Evolutionary conservation across 202 grass and related monocot species (phyloP).

Genomic region (Schoenoplectus tabernaemontani): DNA sequence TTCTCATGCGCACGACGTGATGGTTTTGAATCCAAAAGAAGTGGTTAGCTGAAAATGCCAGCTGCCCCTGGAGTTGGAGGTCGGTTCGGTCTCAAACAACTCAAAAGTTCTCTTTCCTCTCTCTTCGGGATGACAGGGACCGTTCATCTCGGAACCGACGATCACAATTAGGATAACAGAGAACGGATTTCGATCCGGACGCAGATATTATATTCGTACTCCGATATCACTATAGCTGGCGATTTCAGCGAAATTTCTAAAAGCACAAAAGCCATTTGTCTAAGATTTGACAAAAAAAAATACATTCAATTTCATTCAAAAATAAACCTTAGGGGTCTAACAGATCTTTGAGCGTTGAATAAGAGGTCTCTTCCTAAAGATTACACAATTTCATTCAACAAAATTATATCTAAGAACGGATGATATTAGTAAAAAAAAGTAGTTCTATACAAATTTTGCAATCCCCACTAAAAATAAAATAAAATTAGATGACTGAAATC

Average conservation of each 20-base stretch:
- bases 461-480: neutral
- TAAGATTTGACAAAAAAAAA: neutral
- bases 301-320: neutral
- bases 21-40: neutral
- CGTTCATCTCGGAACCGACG: too few relatives aligned
- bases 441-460: conserved; percentile 21
- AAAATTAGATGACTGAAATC: conserved; percentile 35
- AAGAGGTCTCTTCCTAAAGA: neutral
- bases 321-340: neutral
- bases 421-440: neutral
- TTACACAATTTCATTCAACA: conserved; percentile 19
- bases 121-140: too few relatives aligned
- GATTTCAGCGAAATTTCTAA: neutral
- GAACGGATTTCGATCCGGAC: too few relatives aligned
- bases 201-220: too few relatives aligned
- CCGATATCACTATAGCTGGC: too few relatives aligned
- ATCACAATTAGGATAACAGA: too few relatives aligned
- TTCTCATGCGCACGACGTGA: too few relatives aligned
- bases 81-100: too few relatives aligned
- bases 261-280: neutral
- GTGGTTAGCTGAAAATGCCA: too few relatives aligned
- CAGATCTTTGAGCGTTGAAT: neutral
- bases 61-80: too few relatives aligned
- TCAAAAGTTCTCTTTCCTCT: too few relatives aligned
- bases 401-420: neutral